Evolutionary conservation across 805 yeast genomes (phyloP), one percentile per base, ranked within the genome.

Genomic region (Metschnikowia santaceciliae): DNA sequence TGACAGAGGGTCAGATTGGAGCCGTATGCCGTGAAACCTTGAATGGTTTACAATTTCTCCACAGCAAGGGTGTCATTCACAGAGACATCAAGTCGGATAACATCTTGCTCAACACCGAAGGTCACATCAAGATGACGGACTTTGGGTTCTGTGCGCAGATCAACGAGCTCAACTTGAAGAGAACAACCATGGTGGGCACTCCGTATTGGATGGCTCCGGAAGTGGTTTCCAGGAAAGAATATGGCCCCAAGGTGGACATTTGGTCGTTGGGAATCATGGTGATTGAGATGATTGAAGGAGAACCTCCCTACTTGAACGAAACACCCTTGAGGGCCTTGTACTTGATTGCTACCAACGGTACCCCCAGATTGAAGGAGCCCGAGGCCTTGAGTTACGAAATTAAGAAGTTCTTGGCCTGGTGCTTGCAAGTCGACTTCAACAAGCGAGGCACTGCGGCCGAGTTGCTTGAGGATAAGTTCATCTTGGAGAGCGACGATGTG

Each of bases 181-280:
- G 99, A 66, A 90, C 96, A 3, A 94, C 99, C 4, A 90, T 94
- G 96, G 99, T 94, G 15, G 99, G 99, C 14, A 94, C 99, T 0
- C 99, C 99, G 13, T 94, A 94, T 67, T 94, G 99, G 99, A 94
- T 94, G 99, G 99, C 99, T 0, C 99, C 99, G 1, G 99, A 94
- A 68, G 97, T 94, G 48, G 97, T 94, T 26, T 83, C 91, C 17
- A 82, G 95, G 60, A 91, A 90, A 67, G 97, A 91, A 64, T 94
- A 94, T 65, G 99, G 96, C 34, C 94, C 96, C 44, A 91, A 94
- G 66, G 96, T 94, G 41, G 99, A 94, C 70, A 85, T 94, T 46
- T 94, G 99, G 99, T 90, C 97, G 6, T 72, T 94, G 55, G 99
- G 99, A 58, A 94, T 94, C 57, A 94, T 94, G 98, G 84, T 89